Conservation (phyloP, 2,329 filamentous ascomycete genomes). For the Epichloe gansuensis region DNA sequence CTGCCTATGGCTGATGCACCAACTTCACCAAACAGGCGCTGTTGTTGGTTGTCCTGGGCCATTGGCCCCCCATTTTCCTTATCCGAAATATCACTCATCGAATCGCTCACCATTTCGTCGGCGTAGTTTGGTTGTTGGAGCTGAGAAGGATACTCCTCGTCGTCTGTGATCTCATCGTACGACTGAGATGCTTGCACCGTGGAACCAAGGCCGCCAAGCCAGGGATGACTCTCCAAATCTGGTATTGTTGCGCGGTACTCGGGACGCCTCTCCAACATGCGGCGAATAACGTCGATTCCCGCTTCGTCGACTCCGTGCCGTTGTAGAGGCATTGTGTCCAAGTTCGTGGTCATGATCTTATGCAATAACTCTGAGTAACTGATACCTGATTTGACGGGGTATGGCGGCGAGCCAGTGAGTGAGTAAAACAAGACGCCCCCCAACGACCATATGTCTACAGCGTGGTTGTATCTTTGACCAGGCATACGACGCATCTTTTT, state of each 20-base stretch:
- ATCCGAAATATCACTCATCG: constrained; percentile 55
- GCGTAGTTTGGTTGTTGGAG: constrained; percentile 26
- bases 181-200: constrained; percentile 29
- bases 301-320: constrained; percentile 44
- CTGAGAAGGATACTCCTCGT: constrained; percentile 47
- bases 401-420: constrained; percentile 69
- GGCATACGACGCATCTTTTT: constrained; percentile 46
- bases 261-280: constrained; percentile 75
- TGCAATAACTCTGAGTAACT: constrained; percentile 69
- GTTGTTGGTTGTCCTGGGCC: constrained; percentile 32
- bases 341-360: constrained; percentile 67
- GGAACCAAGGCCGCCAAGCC: constrained; percentile 40
- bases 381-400: constrained; percentile 62
- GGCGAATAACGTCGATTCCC: constrained; percentile 60
- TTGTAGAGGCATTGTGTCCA: constrained; percentile 54
- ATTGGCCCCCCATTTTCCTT: constrained; percentile 65
- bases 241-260: constrained; percentile 60
- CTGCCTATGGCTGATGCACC: constrained; percentile 39
- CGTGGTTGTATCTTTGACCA: constrained; percentile 68
- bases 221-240: constrained; percentile 58
- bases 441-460: constrained; percentile 92
- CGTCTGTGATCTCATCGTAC: constrained; percentile 49
- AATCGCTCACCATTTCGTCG: constrained; percentile 28
- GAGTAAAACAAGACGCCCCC: constrained; percentile 84
- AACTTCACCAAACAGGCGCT: constrained; percentile 42